Base-by-base conservation (phyloP, 108 stramenopile species). In the Cylindrotheca fusiformis region DNA sequence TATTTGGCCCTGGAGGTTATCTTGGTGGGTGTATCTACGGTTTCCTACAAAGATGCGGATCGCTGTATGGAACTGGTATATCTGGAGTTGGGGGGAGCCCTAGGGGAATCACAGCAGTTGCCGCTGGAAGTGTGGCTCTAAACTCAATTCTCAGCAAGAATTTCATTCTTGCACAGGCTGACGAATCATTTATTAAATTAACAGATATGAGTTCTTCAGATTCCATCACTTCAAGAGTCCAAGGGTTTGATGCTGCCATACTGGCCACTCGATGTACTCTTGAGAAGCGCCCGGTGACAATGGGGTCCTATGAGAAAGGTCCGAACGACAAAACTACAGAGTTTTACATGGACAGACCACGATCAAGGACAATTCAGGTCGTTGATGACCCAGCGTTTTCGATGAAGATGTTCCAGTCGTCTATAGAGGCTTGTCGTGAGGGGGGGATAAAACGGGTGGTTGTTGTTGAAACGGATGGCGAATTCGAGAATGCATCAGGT, bases 291-390 rank as follows among this genome's bases (percentile, higher is more conserved):
- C 54, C 80, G 1, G 73, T 91, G 31, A 87, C 90, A 8, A 41
- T 49, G 5, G 75, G 75, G 18, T 80, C 86, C 2, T 91, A 86
- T 58, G 90, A 85, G 55, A 84, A 64, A 32, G 64, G 71, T 17
- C 86, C 84, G 1, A 91, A 91, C 65, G 84, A 87, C 69, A 91
- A 82, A 69, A 87, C 86, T 19, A 72, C 36, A 33, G 90, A 91
- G 24, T 80, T 91, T 50, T 91, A 85, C 55, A 72, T 91, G 78
- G 90, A 83, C 54, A 71, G 79, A 47, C 69, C 73, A 21, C 54
- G 74, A 36, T 61, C 73, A 24, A 65, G 29, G 2, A 60, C 69
- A 2, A 14, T 24, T 52, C 19, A 48, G 18, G 41, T 32, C n/a
- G 14, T 58, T 24, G 65, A 77, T 23, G 45, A 59, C 31, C 58